Conservation (phyloP, 2,329 filamentous ascomycete species). For the Nemania sp. region DNA sequence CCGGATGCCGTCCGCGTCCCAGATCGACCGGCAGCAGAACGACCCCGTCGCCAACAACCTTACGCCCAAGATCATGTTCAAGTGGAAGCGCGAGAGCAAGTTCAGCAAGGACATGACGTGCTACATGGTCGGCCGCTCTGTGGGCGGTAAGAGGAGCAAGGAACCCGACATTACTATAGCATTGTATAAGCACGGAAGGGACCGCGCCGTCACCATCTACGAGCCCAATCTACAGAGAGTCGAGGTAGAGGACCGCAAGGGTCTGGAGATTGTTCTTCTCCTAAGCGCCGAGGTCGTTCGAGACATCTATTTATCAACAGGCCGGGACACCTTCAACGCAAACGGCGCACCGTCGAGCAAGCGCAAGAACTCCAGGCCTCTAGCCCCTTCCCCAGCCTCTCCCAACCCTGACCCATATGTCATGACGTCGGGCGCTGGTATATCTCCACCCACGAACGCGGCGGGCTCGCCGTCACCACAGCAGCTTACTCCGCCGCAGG, state of each 20-base stretch:
- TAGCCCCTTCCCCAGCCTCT: constrained; percentile 34
- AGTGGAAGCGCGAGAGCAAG: constrained; percentile 87
- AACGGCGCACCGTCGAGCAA: constrained; percentile 46
- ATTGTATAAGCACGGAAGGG: constrained; percentile 73
- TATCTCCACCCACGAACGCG: constrained; percentile 49
- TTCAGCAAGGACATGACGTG: constrained; percentile 88
- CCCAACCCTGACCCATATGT: constrained; percentile 33
- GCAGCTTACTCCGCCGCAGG: constrained; percentile 36
- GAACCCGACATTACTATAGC: constrained; percentile 97
- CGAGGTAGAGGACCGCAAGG: constrained; percentile 92
- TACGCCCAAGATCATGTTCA: constrained; percentile 79
- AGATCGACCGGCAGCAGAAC: constrained; percentile 73
- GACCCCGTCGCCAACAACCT: constrained; percentile 59
- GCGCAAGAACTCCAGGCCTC: constrained; percentile 52
- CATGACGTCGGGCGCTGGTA: constrained; percentile 50
- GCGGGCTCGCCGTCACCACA: constrained; percentile 38
- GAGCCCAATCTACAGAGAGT: constrained; percentile 90
- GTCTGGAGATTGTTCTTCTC: constrained; percentile 80
- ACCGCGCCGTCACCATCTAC: constrained; percentile 77
- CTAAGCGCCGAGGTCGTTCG: constrained; percentile 67
- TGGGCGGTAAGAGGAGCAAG: constrained; percentile 75
- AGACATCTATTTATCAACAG: constrained; percentile 66
- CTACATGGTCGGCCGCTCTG: constrained; percentile 78
- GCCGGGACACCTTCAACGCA: constrained; percentile 80
- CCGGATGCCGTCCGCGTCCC: constrained; percentile 75